Evolutionary conservation across 306 rosid species (phyloP).

Genomic region (Dryas alaskensis): DNA sequence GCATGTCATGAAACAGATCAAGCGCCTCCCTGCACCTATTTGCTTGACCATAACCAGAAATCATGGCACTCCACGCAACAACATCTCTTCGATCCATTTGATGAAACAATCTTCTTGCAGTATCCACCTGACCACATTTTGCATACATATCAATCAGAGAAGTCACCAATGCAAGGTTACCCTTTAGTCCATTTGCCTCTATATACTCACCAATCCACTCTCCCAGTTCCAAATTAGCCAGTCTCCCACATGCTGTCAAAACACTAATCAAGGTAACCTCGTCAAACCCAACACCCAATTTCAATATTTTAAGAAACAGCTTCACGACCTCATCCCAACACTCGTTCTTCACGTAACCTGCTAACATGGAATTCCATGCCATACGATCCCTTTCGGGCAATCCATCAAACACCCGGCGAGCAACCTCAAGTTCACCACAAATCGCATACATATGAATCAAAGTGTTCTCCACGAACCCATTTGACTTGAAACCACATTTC

Average conservation of each 20-base stretch:
- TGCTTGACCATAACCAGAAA: conserved; percentile 58
- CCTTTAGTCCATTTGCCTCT: conserved; percentile 33
- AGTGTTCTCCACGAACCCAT: conserved; percentile 45
- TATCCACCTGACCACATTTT: conserved; percentile 55
- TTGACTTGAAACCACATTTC: conserved; percentile 41
- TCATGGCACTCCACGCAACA: conserved; percentile 70
- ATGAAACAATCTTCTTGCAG: conserved; percentile 46
- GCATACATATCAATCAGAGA: conserved; percentile 59
- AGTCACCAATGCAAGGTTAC: conserved; percentile 43
- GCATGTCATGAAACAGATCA: conserved; percentile 55
- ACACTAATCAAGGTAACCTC: conserved; percentile 54
- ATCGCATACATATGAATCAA: conserved; percentile 46
- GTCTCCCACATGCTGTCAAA: conserved; percentile 54
- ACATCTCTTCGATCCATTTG: conserved; percentile 50
- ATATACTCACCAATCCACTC: conserved; percentile 46
- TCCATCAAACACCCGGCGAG: conserved; percentile 58
- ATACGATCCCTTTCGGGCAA: conserved; percentile 31
- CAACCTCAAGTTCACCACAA: conserved; percentile 40
- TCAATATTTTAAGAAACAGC: conserved; percentile 39
- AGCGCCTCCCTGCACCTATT: conserved; percentile 57
- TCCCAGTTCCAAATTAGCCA: conserved; percentile 51
- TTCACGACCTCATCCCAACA: conserved; percentile 51
- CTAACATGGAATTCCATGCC: conserved; percentile 56
- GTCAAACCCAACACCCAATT: conserved; percentile 35
- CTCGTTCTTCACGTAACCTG: conserved; percentile 44